Base-by-base conservation (phyloP, 1,284 basidiomycete genomes). In the Sanghuangporus weigelae region DNA sequence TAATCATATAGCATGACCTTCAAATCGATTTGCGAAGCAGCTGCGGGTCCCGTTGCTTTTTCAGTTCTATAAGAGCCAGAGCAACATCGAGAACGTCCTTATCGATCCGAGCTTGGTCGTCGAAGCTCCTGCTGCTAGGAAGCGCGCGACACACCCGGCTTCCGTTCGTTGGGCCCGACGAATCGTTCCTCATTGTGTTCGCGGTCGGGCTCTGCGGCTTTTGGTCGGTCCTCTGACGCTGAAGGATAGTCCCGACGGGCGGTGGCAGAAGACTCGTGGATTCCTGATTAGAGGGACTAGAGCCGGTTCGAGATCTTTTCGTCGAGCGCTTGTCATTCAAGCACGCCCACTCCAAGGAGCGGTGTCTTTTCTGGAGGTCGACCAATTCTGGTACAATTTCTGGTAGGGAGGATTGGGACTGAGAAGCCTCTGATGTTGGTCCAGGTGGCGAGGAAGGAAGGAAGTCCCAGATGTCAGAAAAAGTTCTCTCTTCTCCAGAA, bases 341-440 rank as follows among this genome's bases (percentile, higher is more conserved):
- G 65, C 80, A 81, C 11, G 80, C 80, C 80, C 79, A 81, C 64
- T 81, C 80, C n/a, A 81, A 72, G 1, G 76, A 76, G 50, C 71
- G 71, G 59, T 69, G 66, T 23, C n/a, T 40, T 5, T 16, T 19
- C 23, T 12, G 7, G 48, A 50, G 58, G 7, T 49, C 11, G 12
- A 38, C 2, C 39, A 26, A 26, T 14, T 31, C 21, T 3, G 38
- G 14, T 50, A 14, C 21, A 23, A 4, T 12, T 5, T 16, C 31
- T 19, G 26, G 36, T 19, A 58, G 10, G 3, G 61, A 39, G 16
- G 21, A 26, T 35, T 55, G 40, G 40, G 46, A 59, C n/a, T 50
- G 26, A 35, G 19, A 39, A 7, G 49, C 35, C 11, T 57, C 50
- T 8, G 31, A 14, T 21, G n/a, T 19, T 21, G 60, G 49, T 14